phyloP scores from a whole-genome alignment of 495 filamentous ascomycete species.

The Schizothecium vesticola region DNA sequence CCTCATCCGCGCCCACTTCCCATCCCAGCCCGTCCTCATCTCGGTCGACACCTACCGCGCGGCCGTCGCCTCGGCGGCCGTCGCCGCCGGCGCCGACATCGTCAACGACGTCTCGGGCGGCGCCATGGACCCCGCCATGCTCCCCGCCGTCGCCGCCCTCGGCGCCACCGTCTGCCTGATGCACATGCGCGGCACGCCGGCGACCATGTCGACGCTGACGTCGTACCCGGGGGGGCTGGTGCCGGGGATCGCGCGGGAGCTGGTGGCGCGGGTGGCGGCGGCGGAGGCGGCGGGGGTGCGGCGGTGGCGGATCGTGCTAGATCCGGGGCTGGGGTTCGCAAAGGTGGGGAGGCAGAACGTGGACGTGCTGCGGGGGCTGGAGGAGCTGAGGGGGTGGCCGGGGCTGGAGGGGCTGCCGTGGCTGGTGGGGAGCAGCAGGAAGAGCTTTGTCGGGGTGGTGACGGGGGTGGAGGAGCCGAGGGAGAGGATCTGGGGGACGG shows the following conservation, averaged over 20 bases:
- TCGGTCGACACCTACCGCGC: slow-evolving; percentile 92
- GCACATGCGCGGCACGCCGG: slow-evolving; percentile 90
- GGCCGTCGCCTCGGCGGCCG: slow-evolving; percentile 71
- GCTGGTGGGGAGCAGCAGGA: slow-evolving; percentile 85
- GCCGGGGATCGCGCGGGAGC: slow-evolving; percentile 61
- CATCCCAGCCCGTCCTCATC: slow-evolving; percentile 59
- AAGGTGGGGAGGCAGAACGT: slow-evolving; percentile 79
- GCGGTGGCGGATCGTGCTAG: slow-evolving; percentile 90
- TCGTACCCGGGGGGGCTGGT: slow-evolving; percentile 71
- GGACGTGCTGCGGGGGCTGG: slow-evolving; percentile 64
- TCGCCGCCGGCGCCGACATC: slow-evolving; percentile 81
- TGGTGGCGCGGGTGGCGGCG: slow-evolving; percentile 62
- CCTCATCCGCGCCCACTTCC: slow-evolving; percentile 63
- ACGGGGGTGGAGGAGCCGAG: slow-evolving; percentile 59
- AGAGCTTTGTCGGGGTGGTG: slow-evolving; percentile 79
- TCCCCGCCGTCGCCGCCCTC: slow-evolving; percentile 69
- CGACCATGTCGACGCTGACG: slow-evolving; percentile 69
- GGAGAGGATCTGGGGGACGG: slow-evolving; percentile 78
- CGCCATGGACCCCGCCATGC: slow-evolving; percentile 71
- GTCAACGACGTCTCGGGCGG: slow-evolving; percentile 94
- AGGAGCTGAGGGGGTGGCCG: slow-evolving; percentile 54
- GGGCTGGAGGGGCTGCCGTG: slow-evolving; percentile 74
- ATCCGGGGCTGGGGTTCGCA: slow-evolving; percentile 91
- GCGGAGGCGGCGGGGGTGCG: slow-evolving; percentile 80
- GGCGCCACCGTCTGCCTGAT: slow-evolving; percentile 83